A percentile compares a stretch with the other conserved stretches of the same genome.
Conservation (phyloP, 805 yeast species). For the Lachancea kluyveri region DNA sequence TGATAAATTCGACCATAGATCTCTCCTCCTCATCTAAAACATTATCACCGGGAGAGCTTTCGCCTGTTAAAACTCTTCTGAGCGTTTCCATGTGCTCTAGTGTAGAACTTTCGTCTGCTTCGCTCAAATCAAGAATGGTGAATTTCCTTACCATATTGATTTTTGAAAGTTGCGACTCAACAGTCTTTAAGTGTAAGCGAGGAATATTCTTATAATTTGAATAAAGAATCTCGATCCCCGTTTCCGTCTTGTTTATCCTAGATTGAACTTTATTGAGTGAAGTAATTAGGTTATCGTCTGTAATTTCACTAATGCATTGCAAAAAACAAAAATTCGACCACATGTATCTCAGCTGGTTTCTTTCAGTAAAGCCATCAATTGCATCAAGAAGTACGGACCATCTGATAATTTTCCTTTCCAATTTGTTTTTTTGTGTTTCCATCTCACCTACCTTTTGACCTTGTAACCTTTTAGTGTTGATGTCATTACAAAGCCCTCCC, state of each 20-base stretch:
- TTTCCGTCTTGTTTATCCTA: conserved; percentile 9
- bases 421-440: conserved; percentile 36
- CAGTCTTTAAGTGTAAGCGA: conserved; percentile 40
- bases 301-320: conserved; percentile 36
- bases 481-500: conserved; percentile 30
- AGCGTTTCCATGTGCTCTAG: conserved; percentile 14
- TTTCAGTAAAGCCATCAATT: conserved; percentile 4
- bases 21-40: conserved; percentile 30
- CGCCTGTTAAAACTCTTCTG: conserved; percentile 1
- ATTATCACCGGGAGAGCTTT: background rate
- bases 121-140: conserved; percentile 35
- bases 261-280: conserved; percentile 21
- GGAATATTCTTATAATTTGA: conserved; percentile 60
- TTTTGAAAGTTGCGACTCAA: conserved; percentile 62
- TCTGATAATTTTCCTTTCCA: conserved; percentile 38
- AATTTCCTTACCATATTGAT: conserved; percentile 49
- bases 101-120: conserved; percentile 19
- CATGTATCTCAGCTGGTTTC: conserved; percentile 31
- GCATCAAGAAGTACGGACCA: conserved; percentile 41
- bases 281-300: conserved; percentile 28
- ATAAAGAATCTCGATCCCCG: conserved; percentile 33
- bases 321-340: conserved; percentile 45
- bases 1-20: conserved; percentile 58
- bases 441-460: conserved; percentile 28
- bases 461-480: conserved; percentile 26